Evolutionary conservation across 495 filamentous ascomycete species (phyloP).

Genomic region (Penicillium atrosanguineum): DNA sequence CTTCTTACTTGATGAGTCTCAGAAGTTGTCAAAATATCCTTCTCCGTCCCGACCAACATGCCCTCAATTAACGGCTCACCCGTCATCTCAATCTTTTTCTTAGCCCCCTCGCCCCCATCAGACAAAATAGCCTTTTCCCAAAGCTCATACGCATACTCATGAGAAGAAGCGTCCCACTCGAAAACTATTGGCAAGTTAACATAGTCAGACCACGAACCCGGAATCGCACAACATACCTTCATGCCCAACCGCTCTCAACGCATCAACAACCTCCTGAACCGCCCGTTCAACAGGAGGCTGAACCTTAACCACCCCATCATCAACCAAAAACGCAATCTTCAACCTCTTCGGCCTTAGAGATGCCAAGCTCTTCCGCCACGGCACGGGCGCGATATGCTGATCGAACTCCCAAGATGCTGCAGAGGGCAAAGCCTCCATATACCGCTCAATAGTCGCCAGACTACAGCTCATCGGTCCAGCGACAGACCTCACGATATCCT

Average conservation of each 20-base stretch:
- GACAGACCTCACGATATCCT: constrained; percentile 32
- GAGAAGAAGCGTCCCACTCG: constrained; percentile 40
- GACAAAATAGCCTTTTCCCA: constrained; percentile 55
- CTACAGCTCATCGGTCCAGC: constrained; percentile 29
- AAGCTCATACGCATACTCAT: constrained; percentile 29
- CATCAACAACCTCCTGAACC: constrained; percentile 38
- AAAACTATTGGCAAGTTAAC: constrained; percentile 30
- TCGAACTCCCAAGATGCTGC: constrained; percentile 31
- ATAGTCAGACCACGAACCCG: not conserved
- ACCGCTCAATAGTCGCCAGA: constrained; percentile 27
- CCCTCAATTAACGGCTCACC: constrained; percentile 57
- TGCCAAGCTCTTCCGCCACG: constrained; percentile 39
- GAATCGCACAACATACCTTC: constrained; percentile 30
- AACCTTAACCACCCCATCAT: constrained; percentile 54
- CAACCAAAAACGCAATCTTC: constrained; percentile 50
- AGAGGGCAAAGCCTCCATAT: constrained; percentile 30
- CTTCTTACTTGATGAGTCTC: constrained; percentile 23
- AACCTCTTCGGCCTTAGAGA: constrained; percentile 29
- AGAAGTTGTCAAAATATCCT: constrained; percentile 30
- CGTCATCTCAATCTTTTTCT: constrained; percentile 45
- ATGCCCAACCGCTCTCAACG: constrained; percentile 43
- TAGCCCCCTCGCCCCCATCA: constrained; percentile 57
- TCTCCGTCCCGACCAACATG: constrained; percentile 38
- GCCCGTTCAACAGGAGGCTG: constrained; percentile 53
- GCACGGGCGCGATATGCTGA: constrained; percentile 39